Evolutionary conservation across 2,329 filamentous ascomycete genomes (phyloP), one percentile per base, ranked within the genome.

Genomic region (Aspergillus sojae): DNA sequence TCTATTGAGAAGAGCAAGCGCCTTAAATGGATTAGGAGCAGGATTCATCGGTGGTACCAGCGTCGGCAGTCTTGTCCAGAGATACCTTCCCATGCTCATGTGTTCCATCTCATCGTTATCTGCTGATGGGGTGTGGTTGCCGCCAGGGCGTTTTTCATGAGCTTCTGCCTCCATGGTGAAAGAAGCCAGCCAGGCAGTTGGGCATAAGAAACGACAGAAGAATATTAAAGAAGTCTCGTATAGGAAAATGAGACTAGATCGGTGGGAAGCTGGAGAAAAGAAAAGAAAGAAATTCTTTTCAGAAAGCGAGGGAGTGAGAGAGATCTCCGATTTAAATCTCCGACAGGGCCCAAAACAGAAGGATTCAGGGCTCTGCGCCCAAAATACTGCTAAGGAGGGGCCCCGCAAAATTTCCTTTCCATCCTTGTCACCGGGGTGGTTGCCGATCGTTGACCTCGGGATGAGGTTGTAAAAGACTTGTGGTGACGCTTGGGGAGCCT

Each of bases 1-100:
- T 34, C 71, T 71, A 65, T 84, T 86, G 7, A 88, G 78, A 53
- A 85, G 72, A 21, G 76, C 72, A 26, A 88, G 74, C 0, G 85
- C 77, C 10, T 76, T 79, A 68, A 87, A 80, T 0, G 86, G 86
- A 61, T 88, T 88, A 11, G 81, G 79, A 12, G 84, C 81, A 21
- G 79, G 79, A 60, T 81, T 80, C 81, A 85, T 85, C 0, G 84
- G 82, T n/a, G 86, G 86, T 67, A 83, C 83, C 55, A 88, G 77
- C 0, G 85, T 82, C 0, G 83, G 77, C 21, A 88, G 61, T 21
- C 86, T 81, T 6, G 86, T 87, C 1, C 79, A 78, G 16, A 86
- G 70, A 70, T 88, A 88, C 62, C 77, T 78, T 19, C 79, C 78
- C 1, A 76, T 70, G 34, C 76, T 68, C 67, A 73, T 70, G 46